Base-by-base conservation (phyloP, 208 protist genomes). In the Acanthamoeba castellanii region DNA sequence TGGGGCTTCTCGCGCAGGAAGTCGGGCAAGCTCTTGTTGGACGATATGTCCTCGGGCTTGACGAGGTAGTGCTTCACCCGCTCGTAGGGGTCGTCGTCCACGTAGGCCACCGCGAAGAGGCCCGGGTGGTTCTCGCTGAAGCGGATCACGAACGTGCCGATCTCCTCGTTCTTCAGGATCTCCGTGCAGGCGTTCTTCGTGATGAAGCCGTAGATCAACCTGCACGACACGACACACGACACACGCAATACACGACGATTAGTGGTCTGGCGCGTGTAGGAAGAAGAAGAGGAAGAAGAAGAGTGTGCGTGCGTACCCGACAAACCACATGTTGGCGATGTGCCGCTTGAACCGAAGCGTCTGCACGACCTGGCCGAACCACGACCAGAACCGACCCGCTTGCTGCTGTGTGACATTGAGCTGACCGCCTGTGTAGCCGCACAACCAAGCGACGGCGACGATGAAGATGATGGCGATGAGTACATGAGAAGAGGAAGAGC, bases 41-140 rank as follows among this genome's bases (percentile, higher is more conserved):
- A 78, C 55, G 91, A 93, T 81, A 97, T 96, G 66, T 97, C 96
- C 82, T 97, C 96, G n/a, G 94, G 95, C 82, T 90, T 95, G 11
- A 97, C 95, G 0, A 97, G 76, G 55, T 96, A 97, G 64, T 97
- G 96, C 90, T 96, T 96, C 13, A 96, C 96, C 52, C 74, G 34
- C 32, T 96, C 96, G 64, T 59, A 61, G 50, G 81, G 61, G 85
- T 96, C 96, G 22, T 95, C 92, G 20, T 95, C 95, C 34, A 96
- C 96, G 57, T 96, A 96, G 1, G 94, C 94, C 8, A 96, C 94
- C 3, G 94, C 96, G 76, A 96, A 96, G 27, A 94, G 92, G 82
- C 96, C 96, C 20, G 96, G 94, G 34, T 88, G 27, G 57, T 70
- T 94, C 76, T 96, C 96, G 90, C 66, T 91, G 47, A 96, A 96